Percentiles rank a stretch among this genome's conserved stretches.
phyloP scores from a whole-genome alignment of 140 eudicot genomes.

The Cichorium intybus region DNA sequence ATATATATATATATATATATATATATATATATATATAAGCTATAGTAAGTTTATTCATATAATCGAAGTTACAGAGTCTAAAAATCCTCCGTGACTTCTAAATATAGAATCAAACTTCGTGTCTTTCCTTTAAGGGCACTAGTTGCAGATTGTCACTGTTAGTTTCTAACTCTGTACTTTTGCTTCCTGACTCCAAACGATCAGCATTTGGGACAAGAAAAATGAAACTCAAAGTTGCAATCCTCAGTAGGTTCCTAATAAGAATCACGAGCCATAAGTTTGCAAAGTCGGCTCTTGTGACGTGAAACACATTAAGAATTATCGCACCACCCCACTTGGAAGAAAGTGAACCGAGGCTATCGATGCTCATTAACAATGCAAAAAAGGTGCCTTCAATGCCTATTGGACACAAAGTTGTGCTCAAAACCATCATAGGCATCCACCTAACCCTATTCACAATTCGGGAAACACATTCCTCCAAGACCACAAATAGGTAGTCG shows the following conservation, averaged over 20 bases:
- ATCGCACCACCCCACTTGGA: constrained; percentile 58
- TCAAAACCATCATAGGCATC: constrained; percentile 67
- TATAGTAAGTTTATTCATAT: not conserved
- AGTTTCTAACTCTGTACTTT: not conserved
- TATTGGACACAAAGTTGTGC: constrained; percentile 54
- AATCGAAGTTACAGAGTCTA: not conserved
- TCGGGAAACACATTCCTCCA: constrained; percentile 43
- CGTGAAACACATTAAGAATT: constrained; percentile 40
- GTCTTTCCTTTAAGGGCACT: constrained; percentile 39
- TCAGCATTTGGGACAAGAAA: constrained; percentile 49
- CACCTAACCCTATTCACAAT: constrained; percentile 46
- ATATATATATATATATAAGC: no score
- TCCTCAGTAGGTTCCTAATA: constrained; percentile 40
- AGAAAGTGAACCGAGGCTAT: constrained; percentile 48
- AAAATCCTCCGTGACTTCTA: constrained; percentile 3
- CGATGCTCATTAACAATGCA: constrained; percentile 70
- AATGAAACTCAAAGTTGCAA: constrained; percentile 45
- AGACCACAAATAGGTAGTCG: constrained; percentile 47
- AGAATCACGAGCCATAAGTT: constrained; percentile 54
- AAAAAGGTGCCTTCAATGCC: constrained; percentile 76
- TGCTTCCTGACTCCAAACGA: constrained; percentile 22
- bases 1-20: no score
- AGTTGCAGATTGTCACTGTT: constrained; percentile 32
- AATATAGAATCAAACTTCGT: constrained; percentile 31
- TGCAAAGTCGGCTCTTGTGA: constrained; percentile 51